A percentile compares a stretch with the other conserved stretches of the same genome.
Conservation (phyloP, 1,284 basidiomycete species). For the Agroathelia rolfsii region DNA sequence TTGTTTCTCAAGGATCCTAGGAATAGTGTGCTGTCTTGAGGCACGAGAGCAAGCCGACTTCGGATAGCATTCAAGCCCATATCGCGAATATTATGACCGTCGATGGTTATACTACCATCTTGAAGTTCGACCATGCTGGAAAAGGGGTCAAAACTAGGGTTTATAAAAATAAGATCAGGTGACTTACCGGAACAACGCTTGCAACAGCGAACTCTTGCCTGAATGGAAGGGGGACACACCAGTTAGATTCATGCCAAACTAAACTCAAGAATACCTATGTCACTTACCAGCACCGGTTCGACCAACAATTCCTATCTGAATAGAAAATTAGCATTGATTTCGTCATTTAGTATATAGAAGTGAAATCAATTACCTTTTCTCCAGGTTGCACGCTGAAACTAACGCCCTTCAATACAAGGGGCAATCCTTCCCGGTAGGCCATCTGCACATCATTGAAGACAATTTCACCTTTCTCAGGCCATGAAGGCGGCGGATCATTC, state of each 20-base stretch:
- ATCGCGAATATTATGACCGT: conserved; percentile 50
- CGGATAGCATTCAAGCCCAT: conserved; percentile 52
- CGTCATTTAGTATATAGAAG: not conserved
- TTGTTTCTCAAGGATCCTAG: conserved; percentile 61
- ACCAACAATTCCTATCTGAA: conserved; percentile 63
- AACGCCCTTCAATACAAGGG: conserved; percentile 62
- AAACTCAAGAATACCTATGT: not conserved
- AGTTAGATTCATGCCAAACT: not conserved
- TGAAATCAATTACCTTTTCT: conserved; percentile 43
- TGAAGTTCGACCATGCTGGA: conserved; percentile 57
- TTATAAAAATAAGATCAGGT: conserved; percentile 2
- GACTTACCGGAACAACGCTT: conserved; percentile 55
- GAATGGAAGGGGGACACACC: conserved; percentile 6
- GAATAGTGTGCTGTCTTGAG: conserved; percentile 59
- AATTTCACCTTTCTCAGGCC: conserved; percentile 60
- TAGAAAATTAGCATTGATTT: not conserved
- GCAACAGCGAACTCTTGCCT: conserved; percentile 71
- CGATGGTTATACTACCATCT: conserved; percentile 59
- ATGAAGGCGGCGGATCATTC: conserved; percentile 46
- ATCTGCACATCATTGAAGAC: conserved; percentile 54
- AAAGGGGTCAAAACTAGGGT: conserved; percentile 20
- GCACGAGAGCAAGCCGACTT: conserved; percentile 58
- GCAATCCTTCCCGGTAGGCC: conserved; percentile 62
- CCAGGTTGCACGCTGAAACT: conserved; percentile 55
- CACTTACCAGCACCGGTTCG: conserved; percentile 54